A percentile compares a stretch with the other conserved stretches of the same genome.
phyloP scores from a whole-genome alignment of 352 stramenopile species.

The Phytophthora constricta region DNA sequence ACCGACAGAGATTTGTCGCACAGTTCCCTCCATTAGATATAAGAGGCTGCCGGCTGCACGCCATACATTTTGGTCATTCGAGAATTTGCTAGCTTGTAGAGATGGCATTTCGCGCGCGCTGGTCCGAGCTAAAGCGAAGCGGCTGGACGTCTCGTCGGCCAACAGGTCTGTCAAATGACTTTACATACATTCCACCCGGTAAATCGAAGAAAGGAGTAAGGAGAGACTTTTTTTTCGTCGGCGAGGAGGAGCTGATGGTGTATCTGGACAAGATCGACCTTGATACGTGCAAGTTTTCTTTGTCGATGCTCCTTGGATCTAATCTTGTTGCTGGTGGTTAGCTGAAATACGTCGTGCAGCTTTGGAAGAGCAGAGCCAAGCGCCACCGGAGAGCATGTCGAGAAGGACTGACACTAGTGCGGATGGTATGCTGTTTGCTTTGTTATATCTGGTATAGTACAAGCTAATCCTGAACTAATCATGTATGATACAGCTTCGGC shows the following conservation, averaged over 20 bases:
- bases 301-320: no score
- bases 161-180: neutral
- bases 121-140: neutral
- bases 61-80: neutral
- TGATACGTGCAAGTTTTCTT: no score
- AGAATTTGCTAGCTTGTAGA: neutral
- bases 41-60: neutral
- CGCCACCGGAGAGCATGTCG: no score
- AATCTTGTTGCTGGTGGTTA: no score
- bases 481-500: no score
- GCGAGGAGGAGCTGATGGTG: neutral
- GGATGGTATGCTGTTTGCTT: no score
- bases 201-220: neutral
- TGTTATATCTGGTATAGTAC: no score
- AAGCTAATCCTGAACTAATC: no score
- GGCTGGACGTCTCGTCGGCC: neutral
- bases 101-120: neutral
- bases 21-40: no score
- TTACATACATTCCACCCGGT: neutral
- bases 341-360: no score
- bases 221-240: neutral
- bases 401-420: no score
- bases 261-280: neutral
- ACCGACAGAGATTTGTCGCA: neutral
- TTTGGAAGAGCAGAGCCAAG: no score